Evolutionary conservation across 2,329 filamentous ascomycete species (phyloP), one percentile per base, ranked within the genome.

Genomic region (Paraconiothyrium sp.): DNA sequence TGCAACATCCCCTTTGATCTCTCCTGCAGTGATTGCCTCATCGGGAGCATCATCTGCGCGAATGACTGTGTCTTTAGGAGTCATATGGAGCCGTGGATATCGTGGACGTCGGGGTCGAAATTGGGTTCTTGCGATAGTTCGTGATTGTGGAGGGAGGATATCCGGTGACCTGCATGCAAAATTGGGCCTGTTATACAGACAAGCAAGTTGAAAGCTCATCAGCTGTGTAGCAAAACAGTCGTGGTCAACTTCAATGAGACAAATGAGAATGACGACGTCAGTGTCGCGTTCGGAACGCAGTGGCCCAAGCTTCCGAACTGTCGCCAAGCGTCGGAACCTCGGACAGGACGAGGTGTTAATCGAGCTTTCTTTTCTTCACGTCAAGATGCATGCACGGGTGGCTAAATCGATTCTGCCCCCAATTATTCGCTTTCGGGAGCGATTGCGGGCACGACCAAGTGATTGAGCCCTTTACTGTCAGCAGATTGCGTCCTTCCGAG

Each of bases 381-480:
- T 50, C 34, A 52, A 43, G 11, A 60, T 57, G 49, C 32, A 16
- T 39, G 35, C 41, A 44, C 41, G 14, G 24, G 43, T n/a, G 34
- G 46, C 13, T 30, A n/a, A 35, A 24, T 13, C 37, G 6, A 24
- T 10, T 52, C 30, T 52, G 8, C 32, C 49, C 51, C 4, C 16
- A 6, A 9, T 5, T 22, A 22, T 16, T 16, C n/a, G 37, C 27
- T 39, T 52, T 37, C 20, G 34, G 30, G 39, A 43, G 35, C 49
- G 54, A 16, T 11, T 30, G 11, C 11, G 22, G 16, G 37, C 22
- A 34, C 30, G 16, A 22, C 60, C 52, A 34, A 37, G 58, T 43
- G 66, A 59, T 57, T 72, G 67, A 70, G 63, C 50, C 57, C 62
- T 66, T 62, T 41, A 14, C 6, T 35, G 5, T 55, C 66, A 66